Percentiles rank a stretch among this genome's conserved stretches.
Conservation (phyloP, 2,329 filamentous ascomycete species). For the Colletotrichum sp. region DNA sequence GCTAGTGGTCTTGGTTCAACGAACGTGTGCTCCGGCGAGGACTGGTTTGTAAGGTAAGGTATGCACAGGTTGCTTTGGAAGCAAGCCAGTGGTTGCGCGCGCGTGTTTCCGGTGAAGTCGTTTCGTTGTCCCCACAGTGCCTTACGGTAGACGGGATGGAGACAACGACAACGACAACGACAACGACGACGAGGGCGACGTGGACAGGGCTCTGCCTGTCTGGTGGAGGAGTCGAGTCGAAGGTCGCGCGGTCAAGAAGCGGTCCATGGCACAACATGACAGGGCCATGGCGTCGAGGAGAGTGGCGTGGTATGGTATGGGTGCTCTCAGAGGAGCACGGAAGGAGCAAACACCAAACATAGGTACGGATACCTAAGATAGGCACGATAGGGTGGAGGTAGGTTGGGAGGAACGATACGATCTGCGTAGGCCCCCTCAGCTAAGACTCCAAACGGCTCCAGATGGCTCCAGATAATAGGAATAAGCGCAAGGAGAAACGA, state of each 20-base stretch:
- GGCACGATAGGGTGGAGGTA: neutral
- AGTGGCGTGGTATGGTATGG: neutral
- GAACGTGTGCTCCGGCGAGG: neutral
- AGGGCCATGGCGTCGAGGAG: neutral
- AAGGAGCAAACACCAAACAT: neutral
- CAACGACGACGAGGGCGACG: neutral
- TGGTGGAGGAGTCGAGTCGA: neutral
- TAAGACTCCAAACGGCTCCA: neutral
- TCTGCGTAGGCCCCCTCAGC: neutral
- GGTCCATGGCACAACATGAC: neutral
- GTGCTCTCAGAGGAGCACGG: neutral
- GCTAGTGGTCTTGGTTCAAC: neutral
- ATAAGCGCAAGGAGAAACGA: slow-evolving; percentile 12
- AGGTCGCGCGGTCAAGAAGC: neutral
- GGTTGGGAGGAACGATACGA: neutral
- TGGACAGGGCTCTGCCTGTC: neutral
- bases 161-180: neutral
- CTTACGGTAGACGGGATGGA: neutral
- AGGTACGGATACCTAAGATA: neutral
- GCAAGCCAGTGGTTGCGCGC: neutral
- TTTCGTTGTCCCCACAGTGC: neutral
- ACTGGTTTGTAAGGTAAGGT: neutral
- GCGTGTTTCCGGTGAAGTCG: neutral
- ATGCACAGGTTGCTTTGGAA: neutral
- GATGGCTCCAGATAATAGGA: slow-evolving; percentile 3